phyloP scores from a whole-genome alignment of 345 rosid genomes.

The Litchi chinensis region DNA sequence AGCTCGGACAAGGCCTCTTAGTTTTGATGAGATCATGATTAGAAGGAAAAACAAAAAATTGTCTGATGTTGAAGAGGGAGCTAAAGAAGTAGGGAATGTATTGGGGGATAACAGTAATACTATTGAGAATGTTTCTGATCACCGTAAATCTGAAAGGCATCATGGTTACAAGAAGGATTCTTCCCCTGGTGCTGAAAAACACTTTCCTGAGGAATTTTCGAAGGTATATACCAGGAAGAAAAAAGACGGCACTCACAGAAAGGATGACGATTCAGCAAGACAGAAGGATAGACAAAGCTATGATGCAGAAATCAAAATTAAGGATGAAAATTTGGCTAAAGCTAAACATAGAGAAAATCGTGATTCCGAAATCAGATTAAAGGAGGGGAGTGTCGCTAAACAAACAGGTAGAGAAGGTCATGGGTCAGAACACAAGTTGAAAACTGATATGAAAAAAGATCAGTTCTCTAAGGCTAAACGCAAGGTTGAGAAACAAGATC shows the following conservation, averaged over 20 bases:
- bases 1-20: constrained; percentile 88
- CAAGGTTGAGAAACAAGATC: constrained; percentile 35
- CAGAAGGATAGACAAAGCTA: constrained; percentile 21
- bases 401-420: constrained; percentile 27
- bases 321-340: constrained; percentile 19
- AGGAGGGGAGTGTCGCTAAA: constrained; percentile 28
- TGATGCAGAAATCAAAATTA: constrained; percentile 40
- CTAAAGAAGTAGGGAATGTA: constrained; percentile 26
- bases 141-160: constrained; percentile 34
- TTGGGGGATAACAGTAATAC: constrained; percentile 13
- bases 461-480: constrained; percentile 31
- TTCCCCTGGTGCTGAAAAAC: constrained; percentile 31
- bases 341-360: constrained; percentile 26
- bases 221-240: constrained; percentile 38
- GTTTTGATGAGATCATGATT: constrained; percentile 74
- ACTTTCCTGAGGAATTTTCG: constrained; percentile 32
- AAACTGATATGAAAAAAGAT: constrained; percentile 41
- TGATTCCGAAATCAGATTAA: constrained; percentile 44
- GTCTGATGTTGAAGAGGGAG: constrained; percentile 41
- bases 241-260: constrained; percentile 29
- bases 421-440: constrained; percentile 44
- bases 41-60: constrained; percentile 60
- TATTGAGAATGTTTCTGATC: constrained; percentile 38
- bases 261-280: constrained; percentile 25
- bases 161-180: constrained; percentile 32